These are phyloP conservation scores for Chrysanthemum lavandulifolium DNA, from an alignment of 129 eudicot genomes.

Conservation along the genomic window DNA sequence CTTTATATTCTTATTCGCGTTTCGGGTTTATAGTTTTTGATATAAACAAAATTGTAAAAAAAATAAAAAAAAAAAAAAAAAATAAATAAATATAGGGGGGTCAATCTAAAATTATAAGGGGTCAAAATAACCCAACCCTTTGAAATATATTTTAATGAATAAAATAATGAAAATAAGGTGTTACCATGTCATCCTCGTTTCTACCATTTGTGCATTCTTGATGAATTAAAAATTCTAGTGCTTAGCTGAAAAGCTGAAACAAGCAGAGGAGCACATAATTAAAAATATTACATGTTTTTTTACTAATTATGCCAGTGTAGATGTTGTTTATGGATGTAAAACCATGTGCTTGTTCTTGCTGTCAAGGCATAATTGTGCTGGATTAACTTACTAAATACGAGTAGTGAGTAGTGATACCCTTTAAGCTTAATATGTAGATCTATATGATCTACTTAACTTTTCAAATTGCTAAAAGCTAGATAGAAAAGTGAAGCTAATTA, in stretches of 20 bases:
- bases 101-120: too few species aligned
- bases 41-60: too few species aligned
- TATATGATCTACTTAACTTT: not conserved
- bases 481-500: not conserved
- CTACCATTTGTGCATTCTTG: slow-evolving; percentile 26
- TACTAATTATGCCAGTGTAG: slow-evolving; percentile 11
- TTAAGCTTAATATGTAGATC: not conserved
- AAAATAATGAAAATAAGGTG: slow-evolving; percentile 35
- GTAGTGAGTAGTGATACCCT: not conserved
- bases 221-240: slow-evolving; percentile 8
- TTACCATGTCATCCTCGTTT: slow-evolving; percentile 27
- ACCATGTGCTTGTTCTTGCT: slow-evolving; percentile 29
- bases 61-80: too few species aligned
- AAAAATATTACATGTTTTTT: not conserved
- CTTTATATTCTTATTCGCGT: too few species aligned
- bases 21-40: too few species aligned
- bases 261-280: slow-evolving; percentile 22
- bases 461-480: slow-evolving; percentile 2
- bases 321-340: slow-evolving; percentile 22
- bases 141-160: slow-evolving; percentile 14
- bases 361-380: slow-evolving; percentile 33
- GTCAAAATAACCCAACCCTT: too few species aligned
- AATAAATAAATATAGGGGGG: too few species aligned
- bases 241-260: slow-evolving; percentile 29
- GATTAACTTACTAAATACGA: too few species aligned